A percentile compares a stretch with the other conserved stretches of the same genome.
Conservation (phyloP, 1,284 basidiomycete species). For the Ceratobasidium sp. region DNA sequence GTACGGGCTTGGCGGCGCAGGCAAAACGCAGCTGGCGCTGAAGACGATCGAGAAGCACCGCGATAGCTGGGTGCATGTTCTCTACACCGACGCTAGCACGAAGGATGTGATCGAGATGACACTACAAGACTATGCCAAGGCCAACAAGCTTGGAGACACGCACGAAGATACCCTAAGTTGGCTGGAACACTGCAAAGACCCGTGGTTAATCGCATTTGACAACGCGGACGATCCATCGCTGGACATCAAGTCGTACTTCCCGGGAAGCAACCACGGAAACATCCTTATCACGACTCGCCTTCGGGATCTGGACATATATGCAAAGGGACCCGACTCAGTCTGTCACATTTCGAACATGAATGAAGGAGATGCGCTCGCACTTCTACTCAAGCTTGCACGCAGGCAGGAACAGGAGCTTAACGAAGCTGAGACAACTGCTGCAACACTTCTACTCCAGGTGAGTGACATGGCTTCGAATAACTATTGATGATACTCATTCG, state of each 20-base stretch:
- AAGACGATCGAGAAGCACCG: slow-evolving; percentile 22
- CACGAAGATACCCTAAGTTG: neutral
- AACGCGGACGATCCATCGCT: slow-evolving; percentile 24
- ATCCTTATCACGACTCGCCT: slow-evolving; percentile 34
- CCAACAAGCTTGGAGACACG: neutral
- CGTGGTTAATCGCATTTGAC: slow-evolving; percentile 26
- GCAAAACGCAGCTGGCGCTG: too few species aligned
- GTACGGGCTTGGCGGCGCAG: too few species aligned
- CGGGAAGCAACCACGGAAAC: slow-evolving; percentile 3
- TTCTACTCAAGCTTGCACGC: neutral
- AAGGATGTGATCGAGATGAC: neutral
- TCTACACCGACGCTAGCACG: slow-evolving; percentile 28
- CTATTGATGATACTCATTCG: neutral
- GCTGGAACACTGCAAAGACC: neutral
- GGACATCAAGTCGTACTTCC: slow-evolving; percentile 6
- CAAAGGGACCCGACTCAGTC: neutral
- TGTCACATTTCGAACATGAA: slow-evolving; percentile 13
- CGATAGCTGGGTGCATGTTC: slow-evolving; percentile 6
- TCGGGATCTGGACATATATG: slow-evolving; percentile 2
- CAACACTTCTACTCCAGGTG: neutral
- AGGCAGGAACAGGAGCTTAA: neutral
- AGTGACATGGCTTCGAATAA: neutral
- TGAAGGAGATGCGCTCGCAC: neutral
- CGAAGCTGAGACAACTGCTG: neutral
- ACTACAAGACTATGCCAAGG: neutral